Conservation (phyloP, 305 asterid species). For the Galium porrigens region DNA sequence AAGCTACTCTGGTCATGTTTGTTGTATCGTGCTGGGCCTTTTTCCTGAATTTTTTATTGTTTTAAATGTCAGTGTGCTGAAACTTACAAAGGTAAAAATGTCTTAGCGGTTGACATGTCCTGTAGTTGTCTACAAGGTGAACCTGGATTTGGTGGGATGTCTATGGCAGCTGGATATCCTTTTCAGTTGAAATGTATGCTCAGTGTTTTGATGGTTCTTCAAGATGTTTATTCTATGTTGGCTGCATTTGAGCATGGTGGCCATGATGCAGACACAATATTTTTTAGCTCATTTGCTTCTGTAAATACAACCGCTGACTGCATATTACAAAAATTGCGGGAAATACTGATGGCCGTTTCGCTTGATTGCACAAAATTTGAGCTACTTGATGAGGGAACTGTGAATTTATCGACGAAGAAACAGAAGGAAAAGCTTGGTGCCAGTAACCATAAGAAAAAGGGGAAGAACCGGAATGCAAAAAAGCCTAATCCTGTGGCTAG, state of each 20-base stretch:
- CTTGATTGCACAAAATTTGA: conserved; percentile 85
- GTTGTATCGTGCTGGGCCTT: conserved; percentile 5
- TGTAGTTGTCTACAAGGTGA: conserved; percentile 24
- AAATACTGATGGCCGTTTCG: conserved; percentile 60
- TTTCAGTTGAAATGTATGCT: conserved; percentile 35
- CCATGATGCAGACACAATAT: conserved; percentile 38
- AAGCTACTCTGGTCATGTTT: background rate
- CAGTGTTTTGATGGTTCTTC: conserved; percentile 56
- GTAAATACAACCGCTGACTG: conserved; percentile 61
- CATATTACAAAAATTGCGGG: conserved; percentile 63
- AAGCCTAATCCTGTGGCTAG: conserved; percentile 43
- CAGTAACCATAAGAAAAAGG: conserved; percentile 57
- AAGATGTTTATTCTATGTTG: conserved; percentile 44
- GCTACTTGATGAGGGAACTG: conserved; percentile 58
- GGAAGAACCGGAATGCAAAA: conserved; percentile 46
- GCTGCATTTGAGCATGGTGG: conserved; percentile 37
- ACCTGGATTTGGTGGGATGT: conserved; percentile 20
- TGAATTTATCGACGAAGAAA: conserved; percentile 30
- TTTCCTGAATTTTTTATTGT: conserved; percentile 22
- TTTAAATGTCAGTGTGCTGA: conserved; percentile 46
- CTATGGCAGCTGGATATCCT: conserved; percentile 26
- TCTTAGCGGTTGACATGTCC: conserved; percentile 28
- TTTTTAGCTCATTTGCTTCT: conserved; percentile 66
- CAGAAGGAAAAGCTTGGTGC: conserved; percentile 45
- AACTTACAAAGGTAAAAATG: conserved; percentile 31